Conservation (phyloP, 2,329 filamentous ascomycete genomes). For the Geosmithia morbida region DNA sequence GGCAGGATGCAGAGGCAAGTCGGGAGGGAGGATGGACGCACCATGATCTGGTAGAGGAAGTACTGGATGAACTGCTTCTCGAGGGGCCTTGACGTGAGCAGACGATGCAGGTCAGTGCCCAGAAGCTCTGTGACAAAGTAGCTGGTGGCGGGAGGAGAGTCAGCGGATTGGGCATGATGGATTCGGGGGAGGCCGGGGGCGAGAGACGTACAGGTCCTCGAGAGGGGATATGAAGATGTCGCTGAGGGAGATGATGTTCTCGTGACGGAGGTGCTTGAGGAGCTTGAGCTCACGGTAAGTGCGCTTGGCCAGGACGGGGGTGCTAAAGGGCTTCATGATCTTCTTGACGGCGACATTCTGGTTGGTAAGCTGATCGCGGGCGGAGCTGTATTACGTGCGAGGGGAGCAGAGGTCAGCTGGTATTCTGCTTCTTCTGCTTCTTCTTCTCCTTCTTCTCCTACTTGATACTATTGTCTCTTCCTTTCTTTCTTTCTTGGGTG, state of each 20-base stretch:
- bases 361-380: slow-evolving; percentile 91
- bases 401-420: not conserved
- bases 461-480: no score
- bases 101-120: slow-evolving; percentile 88
- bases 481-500: not conserved
- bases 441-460: not conserved
- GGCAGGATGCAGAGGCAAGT: not conserved
- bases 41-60: slow-evolving; percentile 97
- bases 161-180: slow-evolving; percentile 2
- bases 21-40: slow-evolving; percentile 27
- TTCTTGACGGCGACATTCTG: slow-evolving; percentile 99
- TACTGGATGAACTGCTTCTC: slow-evolving; percentile 99
- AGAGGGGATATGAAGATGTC: slow-evolving; percentile 99
- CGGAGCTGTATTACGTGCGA: slow-evolving; percentile 71
- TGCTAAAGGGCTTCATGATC: slow-evolving; percentile 99
- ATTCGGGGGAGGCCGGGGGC: not conserved
- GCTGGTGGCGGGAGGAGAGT: slow-evolving; percentile 27
- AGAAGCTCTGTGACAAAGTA: slow-evolving; percentile 98
- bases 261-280: slow-evolving; percentile 89
- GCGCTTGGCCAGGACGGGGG: slow-evolving; percentile 92
- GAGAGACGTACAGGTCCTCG: slow-evolving; percentile 73
- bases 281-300: slow-evolving; percentile 97
- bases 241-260: slow-evolving; percentile 97
- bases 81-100: slow-evolving; percentile 86
- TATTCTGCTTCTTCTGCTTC: no score